phyloP scores from a whole-genome alignment of 257 asterid genomes.

The Haberlea rhodopensis region DNA sequence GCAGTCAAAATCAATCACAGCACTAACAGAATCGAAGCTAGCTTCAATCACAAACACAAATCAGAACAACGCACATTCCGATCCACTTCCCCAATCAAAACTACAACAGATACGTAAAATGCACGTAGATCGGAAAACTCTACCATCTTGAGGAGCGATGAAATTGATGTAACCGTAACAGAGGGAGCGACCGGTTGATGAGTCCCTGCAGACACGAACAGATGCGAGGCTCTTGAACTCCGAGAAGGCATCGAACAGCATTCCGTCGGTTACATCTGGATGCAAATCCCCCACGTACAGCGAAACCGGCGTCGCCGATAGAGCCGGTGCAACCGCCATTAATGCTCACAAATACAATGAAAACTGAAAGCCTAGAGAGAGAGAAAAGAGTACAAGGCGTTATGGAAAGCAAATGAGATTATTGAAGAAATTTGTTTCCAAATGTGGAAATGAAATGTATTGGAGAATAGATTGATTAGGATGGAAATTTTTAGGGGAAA shows the following conservation, averaged over 20 bases:
- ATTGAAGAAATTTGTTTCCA: conserved; percentile 16
- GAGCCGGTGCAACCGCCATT: conserved; percentile 40
- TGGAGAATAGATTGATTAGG: conserved; percentile 18
- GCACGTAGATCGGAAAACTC: neutral
- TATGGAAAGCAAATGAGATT: conserved; percentile 23
- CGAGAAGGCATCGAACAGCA: conserved; percentile 39
- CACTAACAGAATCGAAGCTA: conserved; percentile 10
- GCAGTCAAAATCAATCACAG: conserved; percentile 7
- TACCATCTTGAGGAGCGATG: conserved; percentile 48
- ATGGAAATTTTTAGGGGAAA: neutral
- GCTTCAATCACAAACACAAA: conserved; percentile 7
- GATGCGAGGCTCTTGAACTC: conserved; percentile 46
- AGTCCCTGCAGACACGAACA: conserved; percentile 56
- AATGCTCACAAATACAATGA: neutral
- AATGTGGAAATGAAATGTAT: conserved; percentile 9
- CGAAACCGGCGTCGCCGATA: conserved; percentile 34
- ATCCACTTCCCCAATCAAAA: neutral
- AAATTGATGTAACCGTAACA: conserved; percentile 58
- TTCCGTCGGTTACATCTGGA: conserved; percentile 40
- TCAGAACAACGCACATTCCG: conserved; percentile 2
- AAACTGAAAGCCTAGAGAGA: neutral
- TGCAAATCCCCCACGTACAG: conserved; percentile 60
- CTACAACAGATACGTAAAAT: neutral
- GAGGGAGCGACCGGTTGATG: conserved; percentile 47
- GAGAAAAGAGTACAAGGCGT: conserved; percentile 23